Evolutionary conservation across 1,284 basidiomycete species (phyloP).

Genomic region (Coniferiporia weirii): DNA sequence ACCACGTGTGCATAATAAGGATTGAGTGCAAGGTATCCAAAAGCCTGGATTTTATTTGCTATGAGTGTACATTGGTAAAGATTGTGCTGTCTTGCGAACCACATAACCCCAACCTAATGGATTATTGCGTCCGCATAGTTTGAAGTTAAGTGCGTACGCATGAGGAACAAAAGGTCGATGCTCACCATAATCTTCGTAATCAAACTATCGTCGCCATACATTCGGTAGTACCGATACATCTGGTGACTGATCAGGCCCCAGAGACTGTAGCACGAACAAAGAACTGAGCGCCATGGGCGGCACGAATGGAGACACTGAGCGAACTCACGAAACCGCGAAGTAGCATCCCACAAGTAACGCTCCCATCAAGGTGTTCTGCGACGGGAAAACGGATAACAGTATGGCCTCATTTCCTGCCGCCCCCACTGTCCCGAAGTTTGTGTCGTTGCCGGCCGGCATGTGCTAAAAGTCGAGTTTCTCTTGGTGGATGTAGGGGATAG

Average conservation of each 20-base stretch:
- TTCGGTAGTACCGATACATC: conserved; percentile 10
- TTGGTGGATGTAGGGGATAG: neutral
- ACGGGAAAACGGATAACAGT: neutral
- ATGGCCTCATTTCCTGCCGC: neutral
- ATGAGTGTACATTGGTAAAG: neutral
- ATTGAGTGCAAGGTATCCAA: conserved; percentile 9
- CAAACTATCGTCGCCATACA: conserved; percentile 4
- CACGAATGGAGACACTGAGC: neutral
- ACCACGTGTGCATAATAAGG: conserved; percentile 10
- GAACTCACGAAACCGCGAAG: conserved; percentile 7
- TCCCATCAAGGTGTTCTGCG: neutral
- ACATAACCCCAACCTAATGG: neutral
- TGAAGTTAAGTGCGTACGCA: no score
- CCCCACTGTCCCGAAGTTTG: neutral
- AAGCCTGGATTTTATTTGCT: neutral
- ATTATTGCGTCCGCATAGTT: no score
- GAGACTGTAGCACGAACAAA: neutral
- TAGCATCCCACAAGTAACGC: conserved; percentile 9
- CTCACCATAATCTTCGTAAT: conserved; percentile 2
- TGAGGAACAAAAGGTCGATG: neutral
- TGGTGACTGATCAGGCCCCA: conserved; percentile 8
- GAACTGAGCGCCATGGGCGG: neutral
- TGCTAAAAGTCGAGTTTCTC: neutral
- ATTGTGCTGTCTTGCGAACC: neutral
- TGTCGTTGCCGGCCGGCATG: neutral